Conservation (phyloP, 129 eudicot genomes). For the Centrapalus pauciflorus region DNA sequence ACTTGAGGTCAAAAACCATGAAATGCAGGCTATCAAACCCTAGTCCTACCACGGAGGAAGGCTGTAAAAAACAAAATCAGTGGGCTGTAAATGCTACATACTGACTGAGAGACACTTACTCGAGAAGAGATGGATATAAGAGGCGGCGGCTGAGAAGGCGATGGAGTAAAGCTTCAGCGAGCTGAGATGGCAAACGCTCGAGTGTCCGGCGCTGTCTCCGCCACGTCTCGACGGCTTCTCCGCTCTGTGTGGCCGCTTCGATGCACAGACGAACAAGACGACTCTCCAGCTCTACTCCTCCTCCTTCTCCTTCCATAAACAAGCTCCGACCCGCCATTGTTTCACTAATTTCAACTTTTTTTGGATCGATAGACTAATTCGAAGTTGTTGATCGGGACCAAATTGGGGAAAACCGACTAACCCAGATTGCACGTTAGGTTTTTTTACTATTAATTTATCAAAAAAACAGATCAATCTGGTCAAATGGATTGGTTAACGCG, state of each 20-base stretch:
- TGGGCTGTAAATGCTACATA: neutral
- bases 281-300: conserved; percentile 32
- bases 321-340: conserved; percentile 20
- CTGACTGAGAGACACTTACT: conserved; percentile 38
- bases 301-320: conserved; percentile 5
- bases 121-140: conserved; percentile 79
- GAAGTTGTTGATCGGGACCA: too few relatives aligned
- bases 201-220: conserved; percentile 85
- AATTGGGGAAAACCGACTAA: conserved; percentile 2
- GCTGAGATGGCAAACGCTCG: conserved; percentile 78
- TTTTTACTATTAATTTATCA: too few relatives aligned
- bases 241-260: conserved; percentile 55
- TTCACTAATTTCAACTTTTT: neutral
- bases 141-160: conserved; percentile 77
- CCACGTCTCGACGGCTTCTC: conserved; percentile 70
- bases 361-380: neutral
- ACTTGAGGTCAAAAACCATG: neutral
- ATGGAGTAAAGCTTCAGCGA: conserved; percentile 68
- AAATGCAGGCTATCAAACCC: too few relatives aligned
- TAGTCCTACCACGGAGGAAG: too few relatives aligned
- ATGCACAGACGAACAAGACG: conserved; percentile 56
- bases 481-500: too few relatives aligned
- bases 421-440: too few relatives aligned
- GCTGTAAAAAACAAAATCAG: neutral
- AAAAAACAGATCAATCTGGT: too few relatives aligned